phyloP scores from a whole-genome alignment of 257 asterid genomes.

The Petunia axillaris region DNA sequence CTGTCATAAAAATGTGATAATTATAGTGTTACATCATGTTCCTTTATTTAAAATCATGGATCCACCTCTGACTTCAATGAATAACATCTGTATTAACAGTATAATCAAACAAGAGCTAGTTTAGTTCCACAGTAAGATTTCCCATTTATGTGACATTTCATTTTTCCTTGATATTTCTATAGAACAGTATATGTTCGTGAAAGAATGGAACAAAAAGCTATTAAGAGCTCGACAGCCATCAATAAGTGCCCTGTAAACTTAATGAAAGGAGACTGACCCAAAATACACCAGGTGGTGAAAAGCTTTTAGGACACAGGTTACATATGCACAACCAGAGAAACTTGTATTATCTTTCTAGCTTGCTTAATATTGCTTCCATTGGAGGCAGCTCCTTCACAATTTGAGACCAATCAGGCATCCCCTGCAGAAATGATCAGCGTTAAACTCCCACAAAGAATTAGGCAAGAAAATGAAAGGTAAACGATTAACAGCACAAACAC shows the following conservation, averaged over 20 bases:
- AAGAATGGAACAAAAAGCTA: not conserved
- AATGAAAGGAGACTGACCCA: not conserved
- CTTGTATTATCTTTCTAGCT: slow-evolving; percentile 70
- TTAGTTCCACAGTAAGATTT: slow-evolving; percentile 7
- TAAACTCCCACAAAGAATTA: not conserved
- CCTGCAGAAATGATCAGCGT: slow-evolving; percentile 48
- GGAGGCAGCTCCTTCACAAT: slow-evolving; percentile 83
- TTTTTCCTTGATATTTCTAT: not conserved
- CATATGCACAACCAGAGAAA: not conserved
- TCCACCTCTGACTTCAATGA: not conserved
- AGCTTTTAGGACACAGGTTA: not conserved
- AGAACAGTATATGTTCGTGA: not conserved
- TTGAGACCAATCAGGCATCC: slow-evolving; percentile 97
- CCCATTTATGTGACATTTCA: not conserved
- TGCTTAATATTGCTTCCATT: slow-evolving; percentile 89
- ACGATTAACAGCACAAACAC: not conserved
- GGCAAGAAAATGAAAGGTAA: not conserved
- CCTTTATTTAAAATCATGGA: not conserved
- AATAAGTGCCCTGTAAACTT: not conserved
- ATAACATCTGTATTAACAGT: not conserved
- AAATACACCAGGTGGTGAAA: slow-evolving; percentile 15
- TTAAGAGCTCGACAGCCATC: not conserved
- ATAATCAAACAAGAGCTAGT: not conserved
- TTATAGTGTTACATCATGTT: not conserved
- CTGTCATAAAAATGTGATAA: not conserved